Percentiles rank a stretch among this genome's conserved stretches.
These are phyloP conservation scores for Candida glucosophila DNA, from an alignment of 1,139 yeast species.

Conservation along the genomic window DNA sequence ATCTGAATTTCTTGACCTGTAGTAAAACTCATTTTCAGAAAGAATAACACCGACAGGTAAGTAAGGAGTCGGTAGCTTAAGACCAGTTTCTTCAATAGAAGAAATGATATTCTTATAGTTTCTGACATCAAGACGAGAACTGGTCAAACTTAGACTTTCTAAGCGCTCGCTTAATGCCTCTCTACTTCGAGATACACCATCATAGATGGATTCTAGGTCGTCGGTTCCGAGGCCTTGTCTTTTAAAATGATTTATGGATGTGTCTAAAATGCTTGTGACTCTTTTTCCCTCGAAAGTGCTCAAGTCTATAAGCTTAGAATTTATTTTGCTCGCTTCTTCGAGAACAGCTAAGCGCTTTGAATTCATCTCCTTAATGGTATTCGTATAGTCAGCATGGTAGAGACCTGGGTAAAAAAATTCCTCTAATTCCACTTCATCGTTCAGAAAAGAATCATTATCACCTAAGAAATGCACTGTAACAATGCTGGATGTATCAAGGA, in stretches of 20 bases:
- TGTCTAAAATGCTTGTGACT: slow-evolving; percentile 16
- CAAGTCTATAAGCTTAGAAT: slow-evolving; percentile 18
- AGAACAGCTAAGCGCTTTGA: slow-evolving; percentile 9
- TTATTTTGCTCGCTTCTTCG: slow-evolving; percentile 11
- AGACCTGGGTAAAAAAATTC: slow-evolving; percentile 26
- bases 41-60: slow-evolving; percentile 19
- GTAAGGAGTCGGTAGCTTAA: slow-evolving; percentile 13
- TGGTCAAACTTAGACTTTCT: slow-evolving; percentile 10
- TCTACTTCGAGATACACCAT: slow-evolving; percentile 10
- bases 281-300: slow-evolving; percentile 32
- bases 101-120: slow-evolving; percentile 15
- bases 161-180: slow-evolving; percentile 11
- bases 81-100: slow-evolving; percentile 6
- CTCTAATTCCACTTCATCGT: slow-evolving; percentile 14
- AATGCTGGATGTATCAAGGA: slow-evolving; percentile 20
- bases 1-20: slow-evolving; percentile 7
- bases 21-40: slow-evolving; percentile 21
- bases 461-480: slow-evolving; percentile 26
- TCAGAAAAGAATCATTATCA: slow-evolving; percentile 13
- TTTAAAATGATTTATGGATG: slow-evolving; percentile 12
- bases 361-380: slow-evolving; percentile 13
- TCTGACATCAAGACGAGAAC: slow-evolving; percentile 14
- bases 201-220: slow-evolving; percentile 16
- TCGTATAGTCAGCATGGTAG: slow-evolving; percentile 15
- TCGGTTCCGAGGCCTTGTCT: slow-evolving; percentile 9